Percentiles rank a stretch among this genome's conserved stretches.
Conservation (phyloP, 1,139 yeast genomes). For the Eremothecium sinecaudum region DNA sequence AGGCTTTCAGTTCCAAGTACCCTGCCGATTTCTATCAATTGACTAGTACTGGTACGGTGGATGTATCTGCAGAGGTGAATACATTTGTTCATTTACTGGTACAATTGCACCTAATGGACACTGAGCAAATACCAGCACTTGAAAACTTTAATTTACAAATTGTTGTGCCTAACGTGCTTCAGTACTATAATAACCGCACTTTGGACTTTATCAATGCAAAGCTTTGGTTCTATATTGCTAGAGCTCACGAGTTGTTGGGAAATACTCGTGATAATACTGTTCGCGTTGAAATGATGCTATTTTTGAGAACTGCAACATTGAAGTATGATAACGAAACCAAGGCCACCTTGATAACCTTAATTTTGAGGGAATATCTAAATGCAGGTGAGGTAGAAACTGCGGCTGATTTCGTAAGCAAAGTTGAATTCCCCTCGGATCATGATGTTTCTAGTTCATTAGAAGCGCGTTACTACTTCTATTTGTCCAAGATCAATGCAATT, state of each 20-base stretch:
- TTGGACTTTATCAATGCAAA: conserved; percentile 83
- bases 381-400: conserved; percentile 83
- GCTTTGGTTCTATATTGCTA: conserved; percentile 83
- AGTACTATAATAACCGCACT: conserved; percentile 66
- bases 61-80: conserved; percentile 66
- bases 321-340: conserved; percentile 90
- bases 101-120: conserved; percentile 68
- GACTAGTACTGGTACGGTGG: conserved; percentile 24
- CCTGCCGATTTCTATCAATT: conserved; percentile 30
- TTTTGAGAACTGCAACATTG: conserved; percentile 79
- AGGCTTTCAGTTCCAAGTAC: conserved; percentile 24
- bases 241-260: conserved; percentile 62
- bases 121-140: conserved; percentile 41
- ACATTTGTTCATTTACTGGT: conserved; percentile 69
- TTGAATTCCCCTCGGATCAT: conserved; percentile 58
- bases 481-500: conserved; percentile 82
- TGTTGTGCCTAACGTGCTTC: conserved; percentile 46
- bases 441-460: conserved; percentile 76
- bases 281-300: conserved; percentile 60
- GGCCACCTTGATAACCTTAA: conserved; percentile 73
- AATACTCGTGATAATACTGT: conserved; percentile 40
- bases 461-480: conserved; percentile 84
- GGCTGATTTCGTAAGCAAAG: conserved; percentile 77
- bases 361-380: conserved; percentile 70
- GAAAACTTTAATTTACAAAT: conserved; percentile 41